phyloP scores from a whole-genome alignment of 2,329 filamentous ascomycete genomes.

The Claviceps sp. region DNA sequence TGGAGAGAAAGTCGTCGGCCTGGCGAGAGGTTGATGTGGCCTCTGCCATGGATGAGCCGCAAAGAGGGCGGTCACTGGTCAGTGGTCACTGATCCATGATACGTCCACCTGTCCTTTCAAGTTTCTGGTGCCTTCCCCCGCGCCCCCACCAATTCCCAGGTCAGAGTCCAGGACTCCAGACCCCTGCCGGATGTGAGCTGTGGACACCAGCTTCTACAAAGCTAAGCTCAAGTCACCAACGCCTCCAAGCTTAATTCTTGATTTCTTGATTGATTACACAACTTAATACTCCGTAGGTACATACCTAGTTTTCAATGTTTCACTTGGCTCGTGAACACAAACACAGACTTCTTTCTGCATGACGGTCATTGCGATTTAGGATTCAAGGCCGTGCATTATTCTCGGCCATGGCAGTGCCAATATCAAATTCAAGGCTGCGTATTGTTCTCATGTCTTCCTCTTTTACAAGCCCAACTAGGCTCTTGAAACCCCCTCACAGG shows the following conservation, averaged over 20 bases:
- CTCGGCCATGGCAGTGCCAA: neutral
- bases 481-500: neutral
- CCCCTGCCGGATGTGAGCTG: constrained; percentile 6
- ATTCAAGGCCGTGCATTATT: no score
- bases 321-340: no score
- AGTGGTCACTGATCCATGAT: neutral
- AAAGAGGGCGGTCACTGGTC: no score
- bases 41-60: constrained; percentile 10
- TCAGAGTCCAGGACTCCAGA: no score
- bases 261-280: no score
- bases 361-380: no score
- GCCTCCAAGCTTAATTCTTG: no score
- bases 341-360: no score
- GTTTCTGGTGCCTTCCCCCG: neutral
- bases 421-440: neutral
- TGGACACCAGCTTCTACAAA: no score
- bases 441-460: constrained; percentile 3
- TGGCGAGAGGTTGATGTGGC: constrained; percentile 21
- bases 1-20: neutral
- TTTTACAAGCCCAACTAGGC: constrained; percentile 1
- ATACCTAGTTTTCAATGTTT: no score
- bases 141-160: neutral
- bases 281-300: no score
- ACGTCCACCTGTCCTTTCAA: constrained; percentile 7
- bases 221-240: neutral